These are phyloP conservation scores for Hortiboletus flavorubellus DNA, from an alignment of 768 basidiomycete genomes.

Conservation along the genomic window DNA sequence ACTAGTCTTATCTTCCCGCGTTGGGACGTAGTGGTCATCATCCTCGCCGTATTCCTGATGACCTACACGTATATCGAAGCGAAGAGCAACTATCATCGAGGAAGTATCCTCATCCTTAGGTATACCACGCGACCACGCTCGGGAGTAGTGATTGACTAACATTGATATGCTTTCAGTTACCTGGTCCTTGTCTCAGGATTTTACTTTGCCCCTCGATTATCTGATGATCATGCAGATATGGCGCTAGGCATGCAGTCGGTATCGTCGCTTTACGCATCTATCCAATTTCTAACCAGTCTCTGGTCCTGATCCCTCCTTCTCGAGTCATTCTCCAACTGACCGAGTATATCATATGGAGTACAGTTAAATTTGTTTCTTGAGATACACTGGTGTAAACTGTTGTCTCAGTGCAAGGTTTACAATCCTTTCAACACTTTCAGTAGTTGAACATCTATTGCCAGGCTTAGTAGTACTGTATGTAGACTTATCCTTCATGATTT, in stretches of 20 bases:
- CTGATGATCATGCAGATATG: slow-evolving; percentile 20
- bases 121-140: slow-evolving; percentile 29
- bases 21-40: slow-evolving; percentile 95
- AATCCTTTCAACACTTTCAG: slow-evolving; percentile 41
- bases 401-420: slow-evolving; percentile 52
- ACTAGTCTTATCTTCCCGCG: slow-evolving; percentile 92
- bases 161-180: slow-evolving; percentile 54
- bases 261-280: slow-evolving; percentile 1
- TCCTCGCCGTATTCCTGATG: slow-evolving; percentile 95
- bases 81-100: slow-evolving; percentile 97
- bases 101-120: slow-evolving; percentile 93
- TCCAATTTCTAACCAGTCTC: slow-evolving; percentile 10
- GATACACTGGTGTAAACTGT: slow-evolving; percentile 9
- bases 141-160: background rate
- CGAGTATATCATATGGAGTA: slow-evolving; percentile 4
- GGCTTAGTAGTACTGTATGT: background rate
- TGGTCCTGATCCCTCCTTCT: slow-evolving; percentile 10
- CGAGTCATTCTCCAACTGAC: slow-evolving; percentile 1
- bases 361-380: slow-evolving; percentile 19
- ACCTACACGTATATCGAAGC: slow-evolving; percentile 99
- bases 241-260: background rate
- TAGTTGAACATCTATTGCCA: background rate
- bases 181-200: slow-evolving; percentile 89
- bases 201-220: slow-evolving; percentile 70
- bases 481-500: background rate